Evolutionary conservation across 1,284 basidiomycete genomes (phyloP).

Genomic region (Marasmius sp.): DNA sequence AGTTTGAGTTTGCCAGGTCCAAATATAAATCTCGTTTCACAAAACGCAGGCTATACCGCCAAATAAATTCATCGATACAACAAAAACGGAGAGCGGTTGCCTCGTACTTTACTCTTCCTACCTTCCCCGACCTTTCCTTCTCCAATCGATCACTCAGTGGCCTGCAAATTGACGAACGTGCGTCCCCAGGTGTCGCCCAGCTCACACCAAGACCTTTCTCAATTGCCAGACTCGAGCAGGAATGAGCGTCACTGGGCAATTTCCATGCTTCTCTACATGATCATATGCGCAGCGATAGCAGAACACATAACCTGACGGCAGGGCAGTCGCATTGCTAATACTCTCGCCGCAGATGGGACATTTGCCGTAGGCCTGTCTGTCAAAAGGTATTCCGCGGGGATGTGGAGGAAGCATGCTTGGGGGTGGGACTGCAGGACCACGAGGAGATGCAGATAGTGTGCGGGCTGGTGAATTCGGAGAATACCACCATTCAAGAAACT

Average conservation of each 20-base stretch:
- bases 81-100: too few species aligned
- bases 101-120: neutral
- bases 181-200: slow-evolving; percentile 19
- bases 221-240: slow-evolving; percentile 78
- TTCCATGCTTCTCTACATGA: slow-evolving; percentile 75
- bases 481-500: slow-evolving; percentile 99
- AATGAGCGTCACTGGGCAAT: slow-evolving; percentile 87
- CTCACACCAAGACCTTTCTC: slow-evolving; percentile 81
- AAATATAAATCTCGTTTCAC: neutral
- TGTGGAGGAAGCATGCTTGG: slow-evolving; percentile 75
- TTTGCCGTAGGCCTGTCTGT: slow-evolving; percentile 66
- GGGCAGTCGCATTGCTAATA: slow-evolving; percentile 86
- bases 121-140: neutral
- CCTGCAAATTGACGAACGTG: slow-evolving; percentile 40
- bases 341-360: slow-evolving; percentile 81
- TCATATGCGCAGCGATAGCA: slow-evolving; percentile 93
- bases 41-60: neutral
- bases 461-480: slow-evolving; percentile 89
- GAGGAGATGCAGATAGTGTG: slow-evolving; percentile 56
- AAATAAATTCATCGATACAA: neutral
- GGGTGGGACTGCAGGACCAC: slow-evolving; percentile 71
- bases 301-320: slow-evolving; percentile 93
- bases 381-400: slow-evolving; percentile 60
- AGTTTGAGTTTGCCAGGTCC: neutral
- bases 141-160: neutral